Conservation (phyloP, 768 basidiomycete species). For the Termitomyces sp. region DNA sequence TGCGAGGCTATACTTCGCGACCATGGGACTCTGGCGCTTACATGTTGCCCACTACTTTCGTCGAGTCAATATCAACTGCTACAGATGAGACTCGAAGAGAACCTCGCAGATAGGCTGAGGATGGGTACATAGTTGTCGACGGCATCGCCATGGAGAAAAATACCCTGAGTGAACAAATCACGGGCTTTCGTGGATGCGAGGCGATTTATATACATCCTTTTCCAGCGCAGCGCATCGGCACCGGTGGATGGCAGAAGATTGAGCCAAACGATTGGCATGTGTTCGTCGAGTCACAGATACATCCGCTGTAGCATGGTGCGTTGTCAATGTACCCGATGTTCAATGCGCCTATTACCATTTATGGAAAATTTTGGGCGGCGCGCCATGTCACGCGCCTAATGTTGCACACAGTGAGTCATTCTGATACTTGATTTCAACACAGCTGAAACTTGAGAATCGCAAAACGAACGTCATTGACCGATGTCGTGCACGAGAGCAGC, state of each 20-base stretch:
- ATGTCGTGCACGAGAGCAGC: background rate
- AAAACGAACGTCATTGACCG: background rate
- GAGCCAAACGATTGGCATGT: background rate
- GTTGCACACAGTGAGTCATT: slow-evolving; percentile 1
- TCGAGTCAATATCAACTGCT: no score
- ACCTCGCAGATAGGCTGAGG: background rate
- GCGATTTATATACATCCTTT: background rate
- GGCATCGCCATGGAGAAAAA: background rate
- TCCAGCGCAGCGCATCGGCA: background rate
- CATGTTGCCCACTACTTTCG: background rate
- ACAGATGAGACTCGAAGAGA: background rate
- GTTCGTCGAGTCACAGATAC: background rate
- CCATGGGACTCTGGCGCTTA: no score
- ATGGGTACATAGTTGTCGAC: background rate
- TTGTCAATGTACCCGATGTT: background rate
- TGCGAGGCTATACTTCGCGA: background rate
- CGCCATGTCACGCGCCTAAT: background rate
- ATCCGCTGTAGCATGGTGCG: background rate
- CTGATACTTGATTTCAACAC: background rate
- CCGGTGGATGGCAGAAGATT: no score
- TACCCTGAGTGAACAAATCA: background rate
- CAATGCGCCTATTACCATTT: background rate
- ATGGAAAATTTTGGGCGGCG: background rate
- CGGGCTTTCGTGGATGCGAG: background rate
- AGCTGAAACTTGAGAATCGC: background rate